A percentile compares a stretch with the other conserved stretches of the same genome.
These are phyloP conservation scores for Eucalyptus cloeziana DNA, from an alignment of 345 rosid genomes.

Conservation along the genomic window DNA sequence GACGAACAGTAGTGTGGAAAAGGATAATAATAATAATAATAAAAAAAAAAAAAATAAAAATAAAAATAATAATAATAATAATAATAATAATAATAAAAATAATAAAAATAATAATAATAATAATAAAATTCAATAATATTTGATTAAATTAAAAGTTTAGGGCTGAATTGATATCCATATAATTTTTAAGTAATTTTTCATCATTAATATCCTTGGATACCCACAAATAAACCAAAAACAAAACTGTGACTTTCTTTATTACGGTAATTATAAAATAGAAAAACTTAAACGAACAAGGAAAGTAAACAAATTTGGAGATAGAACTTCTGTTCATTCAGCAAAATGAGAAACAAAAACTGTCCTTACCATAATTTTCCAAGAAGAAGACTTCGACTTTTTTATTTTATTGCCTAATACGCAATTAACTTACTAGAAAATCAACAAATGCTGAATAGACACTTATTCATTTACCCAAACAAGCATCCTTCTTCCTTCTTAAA, in stretches of 20 bases:
- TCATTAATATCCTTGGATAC: background rate
- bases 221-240: background rate
- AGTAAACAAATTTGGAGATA: background rate
- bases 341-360: background rate
- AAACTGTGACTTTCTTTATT: background rate
- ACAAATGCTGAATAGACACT: background rate
- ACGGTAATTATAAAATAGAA: background rate
- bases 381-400: background rate
- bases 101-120: no score
- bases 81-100: no score
- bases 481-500: background rate
- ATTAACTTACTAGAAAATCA: background rate
- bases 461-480: background rate
- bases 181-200: no score
- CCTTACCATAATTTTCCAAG: background rate
- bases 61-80: no score
- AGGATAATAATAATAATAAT: no score
- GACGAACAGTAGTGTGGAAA: background rate
- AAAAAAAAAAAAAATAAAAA: no score
- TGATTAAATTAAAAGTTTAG: no score
- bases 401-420: background rate
- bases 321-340: background rate
- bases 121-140: no score
- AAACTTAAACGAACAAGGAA: background rate
- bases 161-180: rapidly evolving